phyloP scores from a whole-genome alignment of 106 monocot species.

The Platanthera guangdongensis region DNA sequence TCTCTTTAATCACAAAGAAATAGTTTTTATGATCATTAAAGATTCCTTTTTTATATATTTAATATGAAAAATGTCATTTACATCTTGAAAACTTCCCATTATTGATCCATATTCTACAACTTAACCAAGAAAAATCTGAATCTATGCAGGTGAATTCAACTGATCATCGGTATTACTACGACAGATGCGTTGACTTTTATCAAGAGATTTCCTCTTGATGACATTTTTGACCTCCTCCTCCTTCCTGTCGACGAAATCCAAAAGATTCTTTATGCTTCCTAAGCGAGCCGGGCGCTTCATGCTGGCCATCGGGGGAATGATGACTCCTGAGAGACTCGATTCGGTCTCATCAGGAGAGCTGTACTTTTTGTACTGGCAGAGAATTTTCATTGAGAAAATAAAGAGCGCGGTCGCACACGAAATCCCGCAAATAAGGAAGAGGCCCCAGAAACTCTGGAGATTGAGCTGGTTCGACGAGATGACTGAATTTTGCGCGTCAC shows the following conservation, averaged over 20 bases:
- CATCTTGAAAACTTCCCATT: too few relatives aligned
- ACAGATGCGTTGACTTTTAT: constrained; percentile 22
- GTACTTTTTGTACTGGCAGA: constrained; percentile 49
- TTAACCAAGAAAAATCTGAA: too few relatives aligned
- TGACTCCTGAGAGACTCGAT: not conserved
- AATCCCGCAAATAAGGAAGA: constrained; percentile 74
- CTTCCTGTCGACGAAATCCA: constrained; percentile 69
- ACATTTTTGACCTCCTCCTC: constrained; percentile 48
- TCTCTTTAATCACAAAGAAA: too few relatives aligned
- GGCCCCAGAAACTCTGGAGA: constrained; percentile 82
- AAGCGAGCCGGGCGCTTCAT: constrained; percentile 14
- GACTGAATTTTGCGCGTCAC: constrained; percentile 17
- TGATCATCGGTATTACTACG: constrained; percentile 6
- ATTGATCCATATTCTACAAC: too few relatives aligned
- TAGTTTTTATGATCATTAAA: too few relatives aligned
- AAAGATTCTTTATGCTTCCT: constrained; percentile 39
- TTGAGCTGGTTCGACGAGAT: constrained; percentile 37
- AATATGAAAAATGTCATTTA: too few relatives aligned
- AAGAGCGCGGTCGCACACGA: constrained; percentile 51
- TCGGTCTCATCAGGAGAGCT: not conserved
- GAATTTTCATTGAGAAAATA: constrained; percentile 51
- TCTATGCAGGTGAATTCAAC: constrained; percentile 7
- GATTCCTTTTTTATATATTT: too few relatives aligned
- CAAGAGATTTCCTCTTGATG: constrained; percentile 43
- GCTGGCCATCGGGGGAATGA: not conserved